Conservation (phyloP, 768 basidiomycete genomes). For the Lactarius sp. region DNA sequence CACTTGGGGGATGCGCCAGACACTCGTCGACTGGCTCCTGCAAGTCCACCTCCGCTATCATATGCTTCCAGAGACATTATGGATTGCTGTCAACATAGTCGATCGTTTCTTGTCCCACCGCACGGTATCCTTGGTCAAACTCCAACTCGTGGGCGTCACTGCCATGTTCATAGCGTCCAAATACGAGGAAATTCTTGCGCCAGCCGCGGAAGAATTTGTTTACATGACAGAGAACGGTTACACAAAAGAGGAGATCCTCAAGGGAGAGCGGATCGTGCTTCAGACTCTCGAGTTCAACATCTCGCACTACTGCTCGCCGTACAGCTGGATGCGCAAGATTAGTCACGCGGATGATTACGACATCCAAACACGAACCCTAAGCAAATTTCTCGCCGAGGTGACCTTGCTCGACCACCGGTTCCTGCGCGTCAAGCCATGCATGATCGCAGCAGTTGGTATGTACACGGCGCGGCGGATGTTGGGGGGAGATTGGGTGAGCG, state of each 20-base stretch:
- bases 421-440: constrained; percentile 86
- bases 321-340: constrained; percentile 98
- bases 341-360: constrained; percentile 99
- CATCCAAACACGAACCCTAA: constrained; percentile 92
- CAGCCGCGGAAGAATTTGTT: constrained; percentile 96
- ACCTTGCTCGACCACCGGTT: constrained; percentile 91
- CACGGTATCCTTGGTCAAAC: constrained; percentile 72
- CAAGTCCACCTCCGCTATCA: constrained; percentile 98
- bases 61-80: constrained; percentile 97
- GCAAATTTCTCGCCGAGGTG: constrained; percentile 97
- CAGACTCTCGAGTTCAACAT: constrained; percentile 93
- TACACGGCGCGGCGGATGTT: constrained; percentile 93
- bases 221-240: constrained; percentile 97
- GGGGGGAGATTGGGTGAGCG: constrained; percentile 91
- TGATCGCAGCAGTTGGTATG: constrained; percentile 96
- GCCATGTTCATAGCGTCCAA: constrained; percentile 99
- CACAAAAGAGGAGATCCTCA: constrained; percentile 91
- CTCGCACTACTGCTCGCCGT: constrained; percentile 97
- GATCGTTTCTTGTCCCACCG: constrained; percentile 69
- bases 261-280: constrained; percentile 94
- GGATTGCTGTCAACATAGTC: constrained; percentile 97
- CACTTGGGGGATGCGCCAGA: constrained; percentile 91
- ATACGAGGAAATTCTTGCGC: constrained; percentile 98
- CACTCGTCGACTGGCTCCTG: constrained; percentile 95
- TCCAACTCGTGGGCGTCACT: constrained; percentile 95